Conservation (phyloP, 169 alveolate species). For the Plasmodium billcollinsi region DNA sequence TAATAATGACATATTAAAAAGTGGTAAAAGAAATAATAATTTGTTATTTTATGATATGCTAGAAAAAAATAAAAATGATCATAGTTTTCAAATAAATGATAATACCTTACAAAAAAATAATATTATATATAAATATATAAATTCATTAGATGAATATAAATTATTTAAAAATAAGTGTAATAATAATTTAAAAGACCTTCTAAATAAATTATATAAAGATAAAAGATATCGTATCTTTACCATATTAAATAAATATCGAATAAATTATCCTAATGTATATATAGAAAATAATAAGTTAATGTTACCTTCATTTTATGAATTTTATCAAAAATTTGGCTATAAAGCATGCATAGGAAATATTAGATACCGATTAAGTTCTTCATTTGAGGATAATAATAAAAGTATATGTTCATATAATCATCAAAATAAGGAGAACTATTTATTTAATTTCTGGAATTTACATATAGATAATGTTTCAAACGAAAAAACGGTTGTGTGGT, state of each 20-base stretch:
- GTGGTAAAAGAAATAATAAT: neutral
- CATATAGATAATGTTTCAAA: neutral
- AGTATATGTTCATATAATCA: neutral
- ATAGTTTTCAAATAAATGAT: neutral
- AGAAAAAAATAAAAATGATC: neutral
- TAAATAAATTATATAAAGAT: conserved; percentile 53
- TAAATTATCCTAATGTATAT: conserved; percentile 64
- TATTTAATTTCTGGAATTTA: neutral
- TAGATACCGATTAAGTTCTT: neutral
- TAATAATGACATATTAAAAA: neutral
- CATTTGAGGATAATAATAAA: neutral
- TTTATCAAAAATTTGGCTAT: conserved; percentile 69
- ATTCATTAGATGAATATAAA: neutral
- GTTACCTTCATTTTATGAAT: conserved; percentile 37
- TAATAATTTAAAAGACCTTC: conserved; percentile 34
- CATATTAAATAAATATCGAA: conserved; percentile 52
- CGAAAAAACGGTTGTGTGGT: conserved; percentile 79
- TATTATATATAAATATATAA: neutral
- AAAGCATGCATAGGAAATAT: conserved; percentile 35
- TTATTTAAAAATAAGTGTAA: conserved; percentile 43
- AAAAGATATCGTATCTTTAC: conserved; percentile 70
- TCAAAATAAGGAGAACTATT: neutral
- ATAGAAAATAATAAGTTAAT: conserved; percentile 62
- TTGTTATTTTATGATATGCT: neutral
- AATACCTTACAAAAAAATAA: conserved; percentile 1